Percentiles rank a stretch among this genome's conserved stretches.
phyloP scores from a whole-genome alignment of 2,329 filamentous ascomycete species.

The Cladosporium sp. region DNA sequence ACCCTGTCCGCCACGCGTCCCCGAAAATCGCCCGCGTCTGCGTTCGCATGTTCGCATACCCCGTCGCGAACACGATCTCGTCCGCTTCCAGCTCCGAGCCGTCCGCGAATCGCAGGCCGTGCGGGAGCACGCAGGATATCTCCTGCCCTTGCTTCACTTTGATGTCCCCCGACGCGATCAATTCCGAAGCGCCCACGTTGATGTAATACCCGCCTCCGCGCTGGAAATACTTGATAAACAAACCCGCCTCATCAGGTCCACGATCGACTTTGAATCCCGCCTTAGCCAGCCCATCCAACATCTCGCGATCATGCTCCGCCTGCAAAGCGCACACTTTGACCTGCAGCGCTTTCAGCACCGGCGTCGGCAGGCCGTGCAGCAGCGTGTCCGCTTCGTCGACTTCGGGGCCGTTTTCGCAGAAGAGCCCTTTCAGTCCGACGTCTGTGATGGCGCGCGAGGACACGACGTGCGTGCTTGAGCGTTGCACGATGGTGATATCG shows the following conservation, averaged over 20 bases:
- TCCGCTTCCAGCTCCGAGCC: constrained; percentile 41
- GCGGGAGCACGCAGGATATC: constrained; percentile 34
- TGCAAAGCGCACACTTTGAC: constrained; percentile 31
- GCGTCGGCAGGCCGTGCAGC: constrained; percentile 24
- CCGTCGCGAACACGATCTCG: constrained; percentile 45
- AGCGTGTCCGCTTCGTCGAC: constrained; percentile 22
- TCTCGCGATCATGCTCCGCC: constrained; percentile 3
- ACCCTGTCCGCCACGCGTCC: constrained; percentile 37
- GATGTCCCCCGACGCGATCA: constrained; percentile 44
- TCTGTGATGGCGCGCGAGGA: constrained; percentile 28
- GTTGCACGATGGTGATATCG: constrained; percentile 45
- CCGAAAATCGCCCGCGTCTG: constrained; percentile 39
- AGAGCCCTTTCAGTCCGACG: constrained; percentile 18
- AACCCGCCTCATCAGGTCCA: constrained; percentile 26
- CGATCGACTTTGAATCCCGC: constrained; percentile 42
- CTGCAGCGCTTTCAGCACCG: constrained; percentile 28
- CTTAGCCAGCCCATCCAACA: constrained; percentile 36
- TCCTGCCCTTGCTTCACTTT: constrained; percentile 38
- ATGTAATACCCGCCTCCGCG: constrained; percentile 47
- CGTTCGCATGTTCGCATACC: constrained; percentile 41
- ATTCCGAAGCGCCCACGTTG: constrained; percentile 41
- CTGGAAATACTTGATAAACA: constrained; percentile 37
- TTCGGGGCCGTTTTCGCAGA: constrained; percentile 16
- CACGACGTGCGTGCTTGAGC: constrained; percentile 39
- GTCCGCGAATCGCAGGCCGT: constrained; percentile 42